Conservation (phyloP, 345 rosid genomes). For the Turnera subulata region DNA sequence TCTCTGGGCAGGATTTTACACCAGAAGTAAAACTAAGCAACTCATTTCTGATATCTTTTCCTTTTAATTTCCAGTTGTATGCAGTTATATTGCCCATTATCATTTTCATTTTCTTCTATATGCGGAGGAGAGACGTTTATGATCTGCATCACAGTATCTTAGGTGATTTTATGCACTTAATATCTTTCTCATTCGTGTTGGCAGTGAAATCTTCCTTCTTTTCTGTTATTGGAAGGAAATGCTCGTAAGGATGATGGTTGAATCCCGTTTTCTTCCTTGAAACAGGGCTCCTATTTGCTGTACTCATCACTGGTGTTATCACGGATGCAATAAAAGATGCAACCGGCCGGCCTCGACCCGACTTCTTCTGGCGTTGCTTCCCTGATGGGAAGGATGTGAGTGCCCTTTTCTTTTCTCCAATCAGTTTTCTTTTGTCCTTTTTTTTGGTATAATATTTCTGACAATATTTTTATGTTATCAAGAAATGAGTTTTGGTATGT, state of each 20-base stretch:
- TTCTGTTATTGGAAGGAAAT: not conserved
- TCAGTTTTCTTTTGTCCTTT: too few species aligned
- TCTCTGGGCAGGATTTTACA: too few species aligned
- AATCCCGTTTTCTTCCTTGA: not conserved
- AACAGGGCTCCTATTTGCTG: conserved; percentile 58
- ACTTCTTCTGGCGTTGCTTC: conserved; percentile 97
- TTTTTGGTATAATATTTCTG: too few species aligned
- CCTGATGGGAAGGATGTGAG: conserved; percentile 74
- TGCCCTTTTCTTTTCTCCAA: not conserved
- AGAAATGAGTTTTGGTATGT: too few species aligned
- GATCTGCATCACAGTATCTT: conserved; percentile 79
- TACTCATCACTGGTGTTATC: conserved; percentile 63
- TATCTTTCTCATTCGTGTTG: not conserved
- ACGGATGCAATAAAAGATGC: conserved; percentile 75
- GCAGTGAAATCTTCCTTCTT: not conserved
- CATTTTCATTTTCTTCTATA: conserved; percentile 46
- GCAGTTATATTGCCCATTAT: conserved; percentile 58
- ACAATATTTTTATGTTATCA: too few species aligned
- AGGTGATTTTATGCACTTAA: conserved; percentile 28
- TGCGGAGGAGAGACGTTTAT: conserved; percentile 51
- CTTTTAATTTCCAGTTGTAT: conserved; percentile 34
- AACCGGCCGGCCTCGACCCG: conserved; percentile 83
- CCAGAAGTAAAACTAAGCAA: too few species aligned
- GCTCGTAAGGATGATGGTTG: not conserved
- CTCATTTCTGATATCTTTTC: not conserved